Evolutionary conservation across 2,329 filamentous ascomycete genomes (phyloP), one percentile per base, ranked within the genome.

Genomic region (Alternaria gaisen): DNA sequence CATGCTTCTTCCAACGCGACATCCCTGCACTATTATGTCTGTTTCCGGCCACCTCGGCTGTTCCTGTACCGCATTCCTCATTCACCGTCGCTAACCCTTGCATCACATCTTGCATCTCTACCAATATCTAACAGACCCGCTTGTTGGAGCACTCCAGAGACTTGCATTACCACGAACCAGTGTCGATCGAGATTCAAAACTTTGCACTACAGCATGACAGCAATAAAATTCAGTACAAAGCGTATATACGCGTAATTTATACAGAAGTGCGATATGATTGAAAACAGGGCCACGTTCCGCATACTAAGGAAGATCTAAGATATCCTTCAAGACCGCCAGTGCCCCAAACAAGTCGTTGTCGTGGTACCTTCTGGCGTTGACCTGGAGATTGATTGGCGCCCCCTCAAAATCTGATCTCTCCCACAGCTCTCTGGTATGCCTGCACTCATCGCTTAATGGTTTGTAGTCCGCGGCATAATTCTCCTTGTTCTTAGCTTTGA

Each of bases 321-420:
- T 54, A 16, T 66, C 66, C 58, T 66, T 65, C 56, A 72, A 32
- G 14, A 64, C 30, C 1, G 42, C 56, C 58, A 73, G 56, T 12
- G 65, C 68, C 4, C 64, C 71, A 58, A 69, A 70, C 34, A 71
- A 42, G 7, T 67, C 61, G 51, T 64, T 68, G 46, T 71, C 67
- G 53, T 71, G 64, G 56, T 71, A 67, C 34, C 59, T 70, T 50
- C 64, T 63, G 53, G 61, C 68, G 38, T 53, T 55, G 30, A 71
- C 59, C 65, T 72, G 69, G 48, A 73, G 53, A 57, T 56, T 44
- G 9, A 71, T 57, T 18, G 69, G 69, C 44, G 69, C 71, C 12
- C 65, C 69, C 36, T 66, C 68, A 41, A 68, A 70, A n/a, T 54
- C 38, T 5, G 43, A 46, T 6, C 41, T 48, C 36, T 67, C 68